These are phyloP conservation scores for Lactifluus piperatus DNA, from an alignment of 768 basidiomycete genomes.

Conservation along the genomic window DNA sequence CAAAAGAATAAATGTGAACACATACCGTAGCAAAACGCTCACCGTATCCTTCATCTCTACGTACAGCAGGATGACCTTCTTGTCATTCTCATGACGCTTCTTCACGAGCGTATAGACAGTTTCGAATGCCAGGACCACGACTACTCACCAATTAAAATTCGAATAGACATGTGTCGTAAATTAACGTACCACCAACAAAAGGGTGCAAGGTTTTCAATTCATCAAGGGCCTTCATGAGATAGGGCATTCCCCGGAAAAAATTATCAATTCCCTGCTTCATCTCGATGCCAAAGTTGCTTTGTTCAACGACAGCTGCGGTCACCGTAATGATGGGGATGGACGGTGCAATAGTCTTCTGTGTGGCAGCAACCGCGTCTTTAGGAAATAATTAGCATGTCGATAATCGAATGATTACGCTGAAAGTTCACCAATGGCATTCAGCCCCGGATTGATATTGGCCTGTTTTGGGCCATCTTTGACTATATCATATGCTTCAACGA, in stretches of 20 bases:
- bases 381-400: background rate
- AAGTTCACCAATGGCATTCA: background rate
- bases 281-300: background rate
- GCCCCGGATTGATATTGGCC: background rate
- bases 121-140: conserved; percentile 43
- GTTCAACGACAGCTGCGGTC: background rate
- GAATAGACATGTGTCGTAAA: background rate
- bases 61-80: conserved; percentile 38
- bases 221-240: conserved; percentile 25
- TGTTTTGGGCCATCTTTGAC: background rate
- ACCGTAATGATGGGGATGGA: background rate
- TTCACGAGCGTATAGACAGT: conserved; percentile 40
- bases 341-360: background rate
- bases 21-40: conserved; percentile 19
- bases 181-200: conserved; percentile 22
- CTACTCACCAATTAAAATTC: conserved; percentile 21
- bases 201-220: conserved; percentile 25
- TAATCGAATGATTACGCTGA: background rate
- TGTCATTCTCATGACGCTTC: conserved; percentile 43
- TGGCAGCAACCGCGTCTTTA: background rate
- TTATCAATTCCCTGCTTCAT: conserved; percentile 21
- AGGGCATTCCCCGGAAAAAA: conserved; percentile 24
- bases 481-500: background rate
- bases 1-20: background rate
- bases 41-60: conserved; percentile 46